Evolutionary conservation across 331 rosid species (phyloP), one percentile per base, ranked within the genome.

Genomic region (Dryas integrifolia): DNA sequence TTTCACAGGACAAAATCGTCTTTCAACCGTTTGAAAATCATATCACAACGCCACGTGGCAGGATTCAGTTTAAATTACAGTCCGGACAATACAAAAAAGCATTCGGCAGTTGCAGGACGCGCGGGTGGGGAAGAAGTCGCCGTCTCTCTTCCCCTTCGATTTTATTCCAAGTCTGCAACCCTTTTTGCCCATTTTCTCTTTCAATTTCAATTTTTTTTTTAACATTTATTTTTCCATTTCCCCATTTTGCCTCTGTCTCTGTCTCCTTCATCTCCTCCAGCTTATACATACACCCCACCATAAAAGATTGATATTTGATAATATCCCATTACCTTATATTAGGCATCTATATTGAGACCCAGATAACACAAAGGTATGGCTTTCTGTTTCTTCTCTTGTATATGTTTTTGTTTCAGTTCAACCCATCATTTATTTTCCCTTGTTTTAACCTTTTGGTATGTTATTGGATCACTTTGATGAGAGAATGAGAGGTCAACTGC

Each of bases 171-270:
- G 73, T 75, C 86, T 81, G 79, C 77, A 72, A 55, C 15, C 43
- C 55, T 59, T 45, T 52, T 55, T 12, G 5, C 16, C 44, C 43
- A 7, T 5, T 58, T 68, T 30, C 3, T 18, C 18, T 49, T 45
- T 62, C 44, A 6, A 55, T 13, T 24, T 30, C 5, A 11, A 26
- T 47, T 10, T 55, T 65, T 18, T 14, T 30, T 13, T 2, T 2
- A 0, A 16, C 58, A 69, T 69, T 57, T 5, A 0, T 13, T 70
- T 44, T 43, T n/a, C 9, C 45, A 26, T 14, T 76, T 76, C 24
- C 80, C 86, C 73, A 21, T 77, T 81, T 83, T 85, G 70, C 82
- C 81, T 86, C 64, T 51, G 4, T 11, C 77, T 7, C 80, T 76
- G 81, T 85, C 85, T 74, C 77, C 87, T 79, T 77, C 80, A 15